Evolutionary conservation across 208 protist genomes (phyloP), one percentile per base, ranked within the genome.

Genomic region (Wallacemonas sp.): DNA sequence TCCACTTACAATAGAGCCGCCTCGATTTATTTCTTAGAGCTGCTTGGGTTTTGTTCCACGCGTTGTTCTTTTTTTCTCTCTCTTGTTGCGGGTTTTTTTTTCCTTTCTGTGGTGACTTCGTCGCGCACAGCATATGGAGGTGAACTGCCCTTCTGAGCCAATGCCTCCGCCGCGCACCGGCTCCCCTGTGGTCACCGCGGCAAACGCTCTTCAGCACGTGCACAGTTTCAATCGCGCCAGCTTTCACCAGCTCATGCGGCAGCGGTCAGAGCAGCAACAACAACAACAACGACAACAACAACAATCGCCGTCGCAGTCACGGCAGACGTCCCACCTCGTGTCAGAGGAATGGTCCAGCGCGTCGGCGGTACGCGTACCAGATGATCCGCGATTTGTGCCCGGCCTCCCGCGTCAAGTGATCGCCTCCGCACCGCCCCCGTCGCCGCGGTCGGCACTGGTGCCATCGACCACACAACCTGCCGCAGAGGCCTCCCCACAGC

Each of bases 211-310:
- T 12, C 48, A 55, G 25, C 48, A 55, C 26, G 14, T 55, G 48
- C 48, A 55, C 48, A 55, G 48, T 22, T 55, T 31, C 48, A 55
- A 55, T 20, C 18, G 25, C 23, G 48, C 48, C 8, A 1, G 20
- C 1, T 61, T 61, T 61, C 38, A 61, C 55, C 55, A 61, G 31
- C 55, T 61, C 38, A 46, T 61, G 55, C 55, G 32, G 12, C 33
- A 61, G 33, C 55, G 55, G 14, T 18, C 25, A 57, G 50, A 5
- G 50, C 50, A 57, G 50, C 29, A 57, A n/a, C 50, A 7, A 41
- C 36, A 0, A 14, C 36, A 41, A 41, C 36, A 41, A 14, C 10
- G 36, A 16, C 36, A 14, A 41, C n/a, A n/a, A n/a, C n/a, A n/a
- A n/a, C n/a, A n/a, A n/a, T n/a, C n/a, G n/a, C n/a, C n/a, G n/a